phyloP scores from a whole-genome alignment of 2,329 filamentous ascomycete genomes.

The Penicillium sp. region DNA sequence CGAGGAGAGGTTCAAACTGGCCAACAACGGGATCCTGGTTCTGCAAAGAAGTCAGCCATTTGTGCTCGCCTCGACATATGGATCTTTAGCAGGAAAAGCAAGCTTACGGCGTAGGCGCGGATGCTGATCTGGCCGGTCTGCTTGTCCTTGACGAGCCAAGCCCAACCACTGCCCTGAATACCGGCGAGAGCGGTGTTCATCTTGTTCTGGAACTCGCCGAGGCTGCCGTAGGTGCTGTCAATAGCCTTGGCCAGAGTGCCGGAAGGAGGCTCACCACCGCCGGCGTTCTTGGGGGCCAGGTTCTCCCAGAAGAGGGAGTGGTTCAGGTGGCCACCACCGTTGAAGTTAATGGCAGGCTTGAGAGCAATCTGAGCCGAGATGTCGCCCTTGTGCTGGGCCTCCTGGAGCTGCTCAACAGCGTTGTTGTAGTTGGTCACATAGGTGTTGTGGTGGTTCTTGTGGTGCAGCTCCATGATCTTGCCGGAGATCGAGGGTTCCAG shows the following conservation, averaged over 20 bases:
- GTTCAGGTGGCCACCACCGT: constrained; percentile 63
- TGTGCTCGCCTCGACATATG: neutral
- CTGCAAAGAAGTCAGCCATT: constrained; percentile 25
- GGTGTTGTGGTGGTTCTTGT: constrained; percentile 90
- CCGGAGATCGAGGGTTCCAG: constrained; percentile 81
- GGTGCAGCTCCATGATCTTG: constrained; percentile 95
- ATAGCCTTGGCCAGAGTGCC: constrained; percentile 58
- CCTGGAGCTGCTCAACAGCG: constrained; percentile 67
- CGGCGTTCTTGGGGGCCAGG: constrained; percentile 59
- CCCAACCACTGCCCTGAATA: constrained; percentile 65
- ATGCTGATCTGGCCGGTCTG: constrained; percentile 57
- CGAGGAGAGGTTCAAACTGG: constrained; percentile 75
- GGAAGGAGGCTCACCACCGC: constrained; percentile 61
- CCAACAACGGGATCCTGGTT: constrained; percentile 90
- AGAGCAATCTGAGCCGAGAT: constrained; percentile 58
- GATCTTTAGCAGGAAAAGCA: neutral
- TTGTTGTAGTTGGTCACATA: constrained; percentile 89
- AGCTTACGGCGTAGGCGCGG: constrained; percentile 61
- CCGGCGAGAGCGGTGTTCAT: constrained; percentile 63
- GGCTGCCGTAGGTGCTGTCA: constrained; percentile 57
- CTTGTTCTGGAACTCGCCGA: constrained; percentile 60
- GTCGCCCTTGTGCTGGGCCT: constrained; percentile 55
- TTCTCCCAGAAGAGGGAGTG: constrained; percentile 67
- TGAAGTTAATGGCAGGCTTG: constrained; percentile 62
- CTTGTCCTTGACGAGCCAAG: constrained; percentile 61